Evolutionary conservation across 2,329 filamentous ascomycete species (phyloP).

Genomic region (Curvularia hawaiiensis): DNA sequence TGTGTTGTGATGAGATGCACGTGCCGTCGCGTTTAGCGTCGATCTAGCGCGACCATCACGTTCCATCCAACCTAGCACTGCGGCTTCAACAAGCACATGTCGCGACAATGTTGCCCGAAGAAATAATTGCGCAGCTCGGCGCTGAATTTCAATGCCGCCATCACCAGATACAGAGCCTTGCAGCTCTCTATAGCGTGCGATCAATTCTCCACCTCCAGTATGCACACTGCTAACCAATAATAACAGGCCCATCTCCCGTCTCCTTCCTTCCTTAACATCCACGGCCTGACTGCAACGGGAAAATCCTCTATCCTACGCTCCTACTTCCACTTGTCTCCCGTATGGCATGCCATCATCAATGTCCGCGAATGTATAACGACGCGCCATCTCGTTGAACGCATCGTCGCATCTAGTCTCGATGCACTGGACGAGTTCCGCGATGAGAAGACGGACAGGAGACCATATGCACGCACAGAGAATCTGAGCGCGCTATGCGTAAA

Average conservation of each 20-base stretch:
- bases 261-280: slow-evolving; percentile 75
- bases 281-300: slow-evolving; percentile 86
- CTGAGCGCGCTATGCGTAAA: slow-evolving; percentile 77
- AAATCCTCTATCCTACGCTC: slow-evolving; percentile 74
- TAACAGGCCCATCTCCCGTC: slow-evolving; percentile 67
- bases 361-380: slow-evolving; percentile 78
- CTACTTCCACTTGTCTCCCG: slow-evolving; percentile 59
- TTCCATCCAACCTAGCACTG: not conserved
- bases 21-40: slow-evolving; percentile 27
- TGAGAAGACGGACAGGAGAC: slow-evolving; percentile 45
- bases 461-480: slow-evolving; percentile 74
- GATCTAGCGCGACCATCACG: slow-evolving; percentile 20
- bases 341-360: slow-evolving; percentile 67
- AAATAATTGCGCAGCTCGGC: slow-evolving; percentile 44
- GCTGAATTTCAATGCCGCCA: slow-evolving; percentile 52
- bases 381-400: slow-evolving; percentile 77
- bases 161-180: slow-evolving; percentile 54
- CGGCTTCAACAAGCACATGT: slow-evolving; percentile 3
- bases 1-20: slow-evolving; percentile 15
- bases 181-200: slow-evolving; percentile 52
- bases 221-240: slow-evolving; percentile 21
- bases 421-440: slow-evolving; percentile 50
- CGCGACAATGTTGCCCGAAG: slow-evolving; percentile 45
- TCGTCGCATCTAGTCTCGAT: slow-evolving; percentile 59
- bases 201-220: too few species aligned